These are phyloP conservation scores for Nakaseomyces delphensis DNA, from an alignment of 1,139 yeast genomes.

Conservation along the genomic window DNA sequence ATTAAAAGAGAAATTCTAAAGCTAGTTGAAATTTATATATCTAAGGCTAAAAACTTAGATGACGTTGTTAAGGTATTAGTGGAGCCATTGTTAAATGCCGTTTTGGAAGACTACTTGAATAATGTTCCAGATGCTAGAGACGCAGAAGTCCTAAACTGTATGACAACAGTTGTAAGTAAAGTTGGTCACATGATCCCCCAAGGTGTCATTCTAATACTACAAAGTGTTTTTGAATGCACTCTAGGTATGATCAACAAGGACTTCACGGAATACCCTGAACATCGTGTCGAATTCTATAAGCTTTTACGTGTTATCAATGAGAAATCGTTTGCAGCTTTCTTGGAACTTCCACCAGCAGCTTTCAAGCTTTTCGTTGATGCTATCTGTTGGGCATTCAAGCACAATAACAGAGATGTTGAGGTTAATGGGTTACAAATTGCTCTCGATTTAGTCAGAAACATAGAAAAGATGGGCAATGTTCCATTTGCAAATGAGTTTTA, in stretches of 20 bases:
- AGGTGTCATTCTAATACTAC: conserved; percentile 79
- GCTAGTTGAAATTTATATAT: conserved; percentile 79
- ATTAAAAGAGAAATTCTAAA: conserved; percentile 90
- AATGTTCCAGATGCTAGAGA: conserved; percentile 96
- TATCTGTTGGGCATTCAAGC: conserved; percentile 96
- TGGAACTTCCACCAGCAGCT: conserved; percentile 85
- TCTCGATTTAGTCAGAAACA: conserved; percentile 72
- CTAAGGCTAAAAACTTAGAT: conserved; percentile 70
- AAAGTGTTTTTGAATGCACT: conserved; percentile 89
- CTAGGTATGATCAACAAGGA: conserved; percentile 92
- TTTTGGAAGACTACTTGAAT: conserved; percentile 77
- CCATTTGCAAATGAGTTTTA: conserved; percentile 81
- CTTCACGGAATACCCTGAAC: conserved; percentile 95
- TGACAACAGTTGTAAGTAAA: conserved; percentile 79
- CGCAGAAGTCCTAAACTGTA: conserved; percentile 92
- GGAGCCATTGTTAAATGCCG: conserved; percentile 76
- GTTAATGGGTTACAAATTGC: conserved; percentile 79
- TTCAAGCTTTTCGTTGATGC: conserved; percentile 89
- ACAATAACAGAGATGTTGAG: conserved; percentile 92
- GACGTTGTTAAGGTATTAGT: conserved; percentile 78
- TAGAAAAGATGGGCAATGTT: conserved; percentile 66
- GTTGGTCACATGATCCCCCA: conserved; percentile 87
- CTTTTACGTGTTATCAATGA: conserved; percentile 77
- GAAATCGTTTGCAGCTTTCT: conserved; percentile 75
- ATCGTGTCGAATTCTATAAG: conserved; percentile 91